phyloP scores from a whole-genome alignment of 306 rosid species.

The Acacia crassicarpa region DNA sequence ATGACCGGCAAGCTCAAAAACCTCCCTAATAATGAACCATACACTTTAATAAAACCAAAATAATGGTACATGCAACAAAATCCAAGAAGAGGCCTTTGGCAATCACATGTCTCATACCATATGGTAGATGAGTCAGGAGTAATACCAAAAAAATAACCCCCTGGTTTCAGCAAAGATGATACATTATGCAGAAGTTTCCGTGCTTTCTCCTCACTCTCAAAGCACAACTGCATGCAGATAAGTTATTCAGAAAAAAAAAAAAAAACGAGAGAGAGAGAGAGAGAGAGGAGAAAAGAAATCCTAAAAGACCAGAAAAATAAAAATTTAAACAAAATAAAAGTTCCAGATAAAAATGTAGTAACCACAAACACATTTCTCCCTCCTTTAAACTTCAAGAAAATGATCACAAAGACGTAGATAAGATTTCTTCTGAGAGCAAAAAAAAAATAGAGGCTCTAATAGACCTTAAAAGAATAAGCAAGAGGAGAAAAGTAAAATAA shows the following conservation, averaged over 20 bases:
- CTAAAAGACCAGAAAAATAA: not conserved
- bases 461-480: not conserved
- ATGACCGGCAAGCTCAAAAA: not conserved
- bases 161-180: slow-evolving; percentile 84
- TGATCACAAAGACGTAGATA: not conserved
- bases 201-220: slow-evolving; percentile 93
- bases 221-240: slow-evolving; percentile 69
- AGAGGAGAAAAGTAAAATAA: not conserved
- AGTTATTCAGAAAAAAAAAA: slow-evolving; percentile 24
- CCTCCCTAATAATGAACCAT: not conserved
- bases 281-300: not conserved
- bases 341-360: not conserved
- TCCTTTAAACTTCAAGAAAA: not conserved
- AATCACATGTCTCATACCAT: slow-evolving; percentile 70
- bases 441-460: not conserved
- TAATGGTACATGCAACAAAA: slow-evolving; percentile 24
- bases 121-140: slow-evolving; percentile 98
- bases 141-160: slow-evolving; percentile 98
- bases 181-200: slow-evolving; percentile 77
- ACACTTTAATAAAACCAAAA: not conserved
- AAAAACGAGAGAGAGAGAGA: not conserved
- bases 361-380: not conserved
- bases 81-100: slow-evolving; percentile 29
- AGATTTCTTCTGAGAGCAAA: not conserved
- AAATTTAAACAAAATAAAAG: not conserved